These are phyloP conservation scores for Lasiosphaeria miniovina DNA, from an alignment of 495 filamentous ascomycete genomes.

Conservation along the genomic window DNA sequence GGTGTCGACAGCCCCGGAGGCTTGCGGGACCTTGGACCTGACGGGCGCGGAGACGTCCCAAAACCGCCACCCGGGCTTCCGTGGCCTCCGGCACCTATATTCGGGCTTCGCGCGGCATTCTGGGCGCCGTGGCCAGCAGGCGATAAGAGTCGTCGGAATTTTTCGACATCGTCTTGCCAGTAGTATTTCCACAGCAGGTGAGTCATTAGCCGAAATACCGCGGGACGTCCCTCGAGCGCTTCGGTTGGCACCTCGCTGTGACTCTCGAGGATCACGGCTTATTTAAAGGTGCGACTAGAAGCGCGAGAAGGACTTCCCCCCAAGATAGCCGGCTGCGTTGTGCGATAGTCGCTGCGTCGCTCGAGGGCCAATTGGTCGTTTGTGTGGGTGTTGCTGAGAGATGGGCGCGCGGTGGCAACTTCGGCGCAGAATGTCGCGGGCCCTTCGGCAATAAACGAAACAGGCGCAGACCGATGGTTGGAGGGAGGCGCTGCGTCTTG, in stretches of 20 bases:
- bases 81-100: conserved; percentile 22
- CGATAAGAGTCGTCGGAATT: conserved; percentile 78
- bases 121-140: conserved; percentile 55
- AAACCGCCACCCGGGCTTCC: conserved; percentile 21
- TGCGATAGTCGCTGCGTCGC: too few species aligned
- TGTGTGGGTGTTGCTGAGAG: not conserved
- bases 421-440: not conserved
- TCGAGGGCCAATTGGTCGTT: not conserved
- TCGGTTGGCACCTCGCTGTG: conserved; percentile 76
- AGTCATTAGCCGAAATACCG: conserved; percentile 70
- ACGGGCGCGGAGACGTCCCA: conserved; percentile 46
- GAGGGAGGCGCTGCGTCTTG: conserved; percentile 1
- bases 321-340: not conserved
- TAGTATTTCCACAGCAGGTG: conserved; percentile 93
- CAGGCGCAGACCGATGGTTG: too few species aligned
- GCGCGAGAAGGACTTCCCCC: conserved; percentile 32
- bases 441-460: not conserved
- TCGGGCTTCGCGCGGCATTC: conserved; percentile 42
- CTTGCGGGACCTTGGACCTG: conserved; percentile 43
- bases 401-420: conserved; percentile 2
- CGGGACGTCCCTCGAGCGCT: conserved; percentile 49
- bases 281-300: conserved; percentile 66
- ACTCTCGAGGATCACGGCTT: conserved; percentile 78
- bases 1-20: conserved; percentile 32
- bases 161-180: conserved; percentile 92